Conservation (phyloP, 75 land plant genomes). For the Pinus albicaulis region DNA sequence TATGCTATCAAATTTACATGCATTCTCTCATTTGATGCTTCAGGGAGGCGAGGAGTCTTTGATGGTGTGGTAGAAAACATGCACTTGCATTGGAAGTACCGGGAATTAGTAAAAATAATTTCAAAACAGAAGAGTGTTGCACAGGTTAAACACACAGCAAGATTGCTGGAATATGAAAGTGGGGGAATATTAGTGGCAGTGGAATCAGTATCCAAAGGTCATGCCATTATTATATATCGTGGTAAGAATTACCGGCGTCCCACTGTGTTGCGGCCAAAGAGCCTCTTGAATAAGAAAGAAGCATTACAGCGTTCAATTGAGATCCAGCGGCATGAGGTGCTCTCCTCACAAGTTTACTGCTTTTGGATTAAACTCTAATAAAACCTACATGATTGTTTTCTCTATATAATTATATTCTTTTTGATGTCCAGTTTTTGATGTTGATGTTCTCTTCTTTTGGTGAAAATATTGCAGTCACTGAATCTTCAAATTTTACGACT, state of each 20-base stretch:
- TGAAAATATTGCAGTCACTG: conserved; percentile 43
- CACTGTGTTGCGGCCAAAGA: conserved; percentile 63
- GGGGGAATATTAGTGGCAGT: conserved; percentile 93
- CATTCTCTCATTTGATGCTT: conserved; percentile 4
- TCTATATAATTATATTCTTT: neutral
- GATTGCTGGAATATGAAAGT: conserved; percentile 81
- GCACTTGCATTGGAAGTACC: conserved; percentile 98
- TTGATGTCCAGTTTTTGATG: neutral
- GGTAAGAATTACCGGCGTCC: conserved; percentile 94
- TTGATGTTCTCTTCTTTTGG: conserved; percentile 1
- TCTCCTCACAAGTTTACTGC: neutral
- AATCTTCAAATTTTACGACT: conserved; percentile 57
- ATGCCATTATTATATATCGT: conserved; percentile 90
- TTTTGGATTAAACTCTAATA: too few relatives aligned
- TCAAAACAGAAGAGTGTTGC: conserved; percentile 38
- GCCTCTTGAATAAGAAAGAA: conserved; percentile 75
- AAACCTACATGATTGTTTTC: too few relatives aligned
- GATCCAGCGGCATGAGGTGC: conserved; percentile 74
- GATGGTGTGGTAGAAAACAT: conserved; percentile 95
- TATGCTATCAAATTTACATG: conserved; percentile 4
- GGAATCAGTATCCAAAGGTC: conserved; percentile 76
- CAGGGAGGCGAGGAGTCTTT: conserved; percentile 94
- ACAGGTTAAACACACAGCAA: conserved; percentile 54
- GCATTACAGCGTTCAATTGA: conserved; percentile 83
- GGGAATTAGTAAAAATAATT: conserved; percentile 91